These are phyloP conservation scores for Cucurbitaria berberidis DNA, from an alignment of 2,329 filamentous ascomycete species.

Conservation along the genomic window DNA sequence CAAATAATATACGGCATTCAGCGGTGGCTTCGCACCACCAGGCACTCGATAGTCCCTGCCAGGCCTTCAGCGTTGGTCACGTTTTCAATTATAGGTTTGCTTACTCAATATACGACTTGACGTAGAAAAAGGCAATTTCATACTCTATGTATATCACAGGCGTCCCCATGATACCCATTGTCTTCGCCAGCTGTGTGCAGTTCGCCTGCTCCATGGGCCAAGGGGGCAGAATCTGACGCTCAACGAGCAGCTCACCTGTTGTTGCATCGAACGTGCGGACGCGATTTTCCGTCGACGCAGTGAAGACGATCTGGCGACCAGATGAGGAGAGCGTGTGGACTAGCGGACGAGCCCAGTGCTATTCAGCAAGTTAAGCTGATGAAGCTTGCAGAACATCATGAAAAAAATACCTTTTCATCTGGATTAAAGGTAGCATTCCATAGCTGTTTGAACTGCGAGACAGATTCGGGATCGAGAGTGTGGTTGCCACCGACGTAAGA, in stretches of 20 bases:
- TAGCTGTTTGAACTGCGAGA: slow-evolving; percentile 48
- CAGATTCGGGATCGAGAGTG: slow-evolving; percentile 50
- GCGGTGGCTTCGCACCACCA: slow-evolving; percentile 35
- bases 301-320: slow-evolving; percentile 25
- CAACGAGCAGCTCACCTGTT: slow-evolving; percentile 19
- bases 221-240: slow-evolving; percentile 19
- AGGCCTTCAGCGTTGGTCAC: background rate
- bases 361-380: background rate
- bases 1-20: slow-evolving; percentile 51
- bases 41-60: slow-evolving; percentile 27
- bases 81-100: background rate
- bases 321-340: slow-evolving; percentile 50
- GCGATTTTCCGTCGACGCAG: slow-evolving; percentile 24
- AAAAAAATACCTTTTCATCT: slow-evolving; percentile 38
- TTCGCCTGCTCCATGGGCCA: slow-evolving; percentile 20
- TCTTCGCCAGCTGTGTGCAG: slow-evolving; percentile 18
- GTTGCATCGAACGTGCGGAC: slow-evolving; percentile 26
- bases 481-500: slow-evolving; percentile 43
- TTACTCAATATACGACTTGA: slow-evolving; percentile 36
- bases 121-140: slow-evolving; percentile 38
- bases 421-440: slow-evolving; percentile 45
- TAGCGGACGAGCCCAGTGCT: slow-evolving; percentile 58
- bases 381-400: no score
- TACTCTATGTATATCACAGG: slow-evolving; percentile 26
- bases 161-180: slow-evolving; percentile 30